Percentiles rank a stretch among this genome's conserved stretches.
These are phyloP conservation scores for Nitzschia sp. DNA, from an alignment of 108 stramenopile species.

Conservation along the genomic window DNA sequence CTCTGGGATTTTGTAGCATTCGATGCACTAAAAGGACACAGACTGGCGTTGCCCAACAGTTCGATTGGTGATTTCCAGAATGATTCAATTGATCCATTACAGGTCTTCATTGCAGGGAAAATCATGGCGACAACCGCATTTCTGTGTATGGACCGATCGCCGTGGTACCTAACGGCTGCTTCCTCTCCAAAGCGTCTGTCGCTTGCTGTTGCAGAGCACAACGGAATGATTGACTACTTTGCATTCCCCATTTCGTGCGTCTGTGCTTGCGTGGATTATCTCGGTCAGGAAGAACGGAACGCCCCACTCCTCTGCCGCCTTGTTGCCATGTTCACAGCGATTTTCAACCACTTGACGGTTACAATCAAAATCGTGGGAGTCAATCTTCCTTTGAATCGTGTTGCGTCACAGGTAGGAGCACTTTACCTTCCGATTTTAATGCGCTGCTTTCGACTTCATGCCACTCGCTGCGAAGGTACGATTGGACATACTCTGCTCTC, in stretches of 20 bases:
- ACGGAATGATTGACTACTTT: slow-evolving; percentile 10
- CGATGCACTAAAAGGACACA: slow-evolving; percentile 3
- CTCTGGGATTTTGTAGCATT: slow-evolving; percentile 21
- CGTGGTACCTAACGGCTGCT: slow-evolving; percentile 2
- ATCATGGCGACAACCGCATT: slow-evolving; percentile 31
- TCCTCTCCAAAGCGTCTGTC: neutral
- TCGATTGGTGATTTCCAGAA: neutral
- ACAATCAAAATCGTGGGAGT: neutral
- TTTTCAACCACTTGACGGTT: slow-evolving; percentile 17
- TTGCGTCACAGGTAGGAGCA: neutral
- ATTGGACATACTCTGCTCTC: slow-evolving; percentile 2
- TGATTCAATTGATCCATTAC: slow-evolving; percentile 7
- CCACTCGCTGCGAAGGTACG: neutral
- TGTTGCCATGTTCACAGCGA: slow-evolving; percentile 19
- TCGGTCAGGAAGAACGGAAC: slow-evolving; percentile 4
- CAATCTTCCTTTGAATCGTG: slow-evolving; percentile 1
- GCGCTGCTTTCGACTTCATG: slow-evolving; percentile 14
- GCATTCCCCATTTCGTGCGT: slow-evolving; percentile 24
- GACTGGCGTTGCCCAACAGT: neutral
- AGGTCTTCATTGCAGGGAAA: slow-evolving; percentile 27
- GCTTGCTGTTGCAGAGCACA: neutral
- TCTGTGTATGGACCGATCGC: slow-evolving; percentile 18
- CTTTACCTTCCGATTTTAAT: slow-evolving; percentile 15
- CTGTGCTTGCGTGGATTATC: slow-evolving; percentile 32
- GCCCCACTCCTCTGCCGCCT: slow-evolving; percentile 9